Evolutionary conservation across 345 rosid genomes (phyloP), one percentile per base, ranked within the genome.

Genomic region (Populus davidiana): DNA sequence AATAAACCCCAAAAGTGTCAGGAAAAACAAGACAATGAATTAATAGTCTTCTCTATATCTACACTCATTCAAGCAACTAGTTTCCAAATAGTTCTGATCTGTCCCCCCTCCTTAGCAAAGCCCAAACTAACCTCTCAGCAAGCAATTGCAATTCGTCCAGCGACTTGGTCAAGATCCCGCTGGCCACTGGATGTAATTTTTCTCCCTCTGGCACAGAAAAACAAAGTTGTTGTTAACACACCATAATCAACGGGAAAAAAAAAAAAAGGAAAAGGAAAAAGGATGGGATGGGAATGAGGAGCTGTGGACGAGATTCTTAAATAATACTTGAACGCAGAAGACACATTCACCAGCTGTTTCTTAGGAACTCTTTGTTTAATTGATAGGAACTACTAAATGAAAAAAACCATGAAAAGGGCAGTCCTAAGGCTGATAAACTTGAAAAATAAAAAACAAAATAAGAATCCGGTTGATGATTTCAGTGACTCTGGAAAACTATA

Each of bases 141-240:
- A 13, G 83, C 83, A 8, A 74, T 88, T 8, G 41, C 54, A 50
- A 89, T 88, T 66, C 91, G 88, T 16, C 98, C 96, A 9, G 98
- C 94, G 69, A 94, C 98, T 81, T 94, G 96, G 82, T 94, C 98
- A 52, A 94, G 93, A 86, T 94, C 98, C 59, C 98, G 77, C 69
- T 86, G 94, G 25, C 98, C 97, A 17, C 82, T 92, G 27, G 98
- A 94, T 11, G 97, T 92, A 78, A 94, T 94, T 84, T 29, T 89
- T 79, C 98, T 90, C 73, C 96, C 98, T 31, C 98, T 92, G 92
- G 11, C 6, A 16, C 18, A 5, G 35, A 59, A 69, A 39, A 36
- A 25, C 18, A 23, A 67, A 29, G 11, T 52, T 16, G 5, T 1
- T 49, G 39, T 70, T 1, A 70, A 29, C 29, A 7, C 62, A 27